Conservation (phyloP, 257 asterid species). For the Prunella vulgaris region DNA sequence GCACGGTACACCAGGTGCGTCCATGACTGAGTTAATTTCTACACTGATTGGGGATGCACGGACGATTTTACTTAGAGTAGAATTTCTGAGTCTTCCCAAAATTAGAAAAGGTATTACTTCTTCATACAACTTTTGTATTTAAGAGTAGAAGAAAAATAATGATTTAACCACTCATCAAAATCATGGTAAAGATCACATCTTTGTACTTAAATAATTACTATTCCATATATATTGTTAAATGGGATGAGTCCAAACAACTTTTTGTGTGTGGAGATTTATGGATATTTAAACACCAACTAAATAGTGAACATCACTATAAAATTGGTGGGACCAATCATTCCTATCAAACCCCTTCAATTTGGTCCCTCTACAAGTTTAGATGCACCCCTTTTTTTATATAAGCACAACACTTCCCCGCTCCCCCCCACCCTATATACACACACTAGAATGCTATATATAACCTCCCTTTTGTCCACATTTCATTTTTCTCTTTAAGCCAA, state of each 20-base stretch:
- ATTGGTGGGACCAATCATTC: conserved; percentile 33
- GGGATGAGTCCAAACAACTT: conserved; percentile 18
- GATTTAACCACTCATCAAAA: background rate
- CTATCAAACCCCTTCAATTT: conserved; percentile 22
- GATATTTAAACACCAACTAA: conserved; percentile 36
- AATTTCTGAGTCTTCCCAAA: background rate
- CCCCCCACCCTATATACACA: background rate
- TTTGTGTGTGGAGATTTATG: conserved; percentile 24
- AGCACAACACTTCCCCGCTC: background rate
- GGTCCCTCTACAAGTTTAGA: background rate
- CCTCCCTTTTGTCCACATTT: background rate
- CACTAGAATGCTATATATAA: conserved; percentile 1
- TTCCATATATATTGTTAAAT: background rate
- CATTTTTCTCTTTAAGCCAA: background rate
- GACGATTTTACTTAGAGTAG: background rate
- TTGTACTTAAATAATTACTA: background rate
- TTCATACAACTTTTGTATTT: background rate
- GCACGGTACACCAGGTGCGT: no score
- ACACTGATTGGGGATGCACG: conserved; percentile 1
- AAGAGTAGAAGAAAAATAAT: background rate
- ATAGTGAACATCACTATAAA: conserved; percentile 32
- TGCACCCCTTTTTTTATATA: background rate
- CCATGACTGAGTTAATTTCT: no score
- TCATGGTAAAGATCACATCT: background rate
- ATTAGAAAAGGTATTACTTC: background rate